phyloP scores from a whole-genome alignment of 2,329 filamentous ascomycete genomes.

The Emericellopsis cladophorae region DNA sequence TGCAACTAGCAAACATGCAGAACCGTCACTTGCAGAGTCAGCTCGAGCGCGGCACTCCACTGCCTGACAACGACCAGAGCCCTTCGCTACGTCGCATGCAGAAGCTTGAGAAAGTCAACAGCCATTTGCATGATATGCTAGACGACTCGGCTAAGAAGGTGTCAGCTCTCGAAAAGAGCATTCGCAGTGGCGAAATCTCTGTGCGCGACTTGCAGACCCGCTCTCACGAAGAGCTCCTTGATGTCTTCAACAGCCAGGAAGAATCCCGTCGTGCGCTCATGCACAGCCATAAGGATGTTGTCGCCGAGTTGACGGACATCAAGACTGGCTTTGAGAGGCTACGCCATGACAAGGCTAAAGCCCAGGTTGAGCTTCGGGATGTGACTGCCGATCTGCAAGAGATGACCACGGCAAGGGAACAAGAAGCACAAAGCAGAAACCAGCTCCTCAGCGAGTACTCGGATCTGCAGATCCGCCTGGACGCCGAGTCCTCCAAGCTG shows the following conservation, averaged over 20 bases:
- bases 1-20: slow-evolving; percentile 90
- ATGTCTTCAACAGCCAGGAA: slow-evolving; percentile 86
- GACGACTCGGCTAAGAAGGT: slow-evolving; percentile 92
- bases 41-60: slow-evolving; percentile 55
- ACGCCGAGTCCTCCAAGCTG: slow-evolving; percentile 76
- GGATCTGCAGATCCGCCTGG: slow-evolving; percentile 84
- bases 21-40: slow-evolving; percentile 87
- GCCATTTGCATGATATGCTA: slow-evolving; percentile 80
- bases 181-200: slow-evolving; percentile 77
- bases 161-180: slow-evolving; percentile 73
- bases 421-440: slow-evolving; percentile 75
- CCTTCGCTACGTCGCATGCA: slow-evolving; percentile 72
- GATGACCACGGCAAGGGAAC: slow-evolving; percentile 63
- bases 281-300: slow-evolving; percentile 72
- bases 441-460: slow-evolving; percentile 87
- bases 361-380: slow-evolving; percentile 84
- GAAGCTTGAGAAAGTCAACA: slow-evolving; percentile 87
- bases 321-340: slow-evolving; percentile 81
- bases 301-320: slow-evolving; percentile 74
- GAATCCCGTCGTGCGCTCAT: slow-evolving; percentile 72
- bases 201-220: slow-evolving; percentile 84
- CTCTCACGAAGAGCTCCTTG: slow-evolving; percentile 87
- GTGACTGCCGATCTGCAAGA: slow-evolving; percentile 74
- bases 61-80: slow-evolving; percentile 60
- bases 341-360: slow-evolving; percentile 63